These are phyloP conservation scores for Exophiala xenobiotica DNA, from an alignment of 2,329 filamentous ascomycete species.

Conservation along the genomic window DNA sequence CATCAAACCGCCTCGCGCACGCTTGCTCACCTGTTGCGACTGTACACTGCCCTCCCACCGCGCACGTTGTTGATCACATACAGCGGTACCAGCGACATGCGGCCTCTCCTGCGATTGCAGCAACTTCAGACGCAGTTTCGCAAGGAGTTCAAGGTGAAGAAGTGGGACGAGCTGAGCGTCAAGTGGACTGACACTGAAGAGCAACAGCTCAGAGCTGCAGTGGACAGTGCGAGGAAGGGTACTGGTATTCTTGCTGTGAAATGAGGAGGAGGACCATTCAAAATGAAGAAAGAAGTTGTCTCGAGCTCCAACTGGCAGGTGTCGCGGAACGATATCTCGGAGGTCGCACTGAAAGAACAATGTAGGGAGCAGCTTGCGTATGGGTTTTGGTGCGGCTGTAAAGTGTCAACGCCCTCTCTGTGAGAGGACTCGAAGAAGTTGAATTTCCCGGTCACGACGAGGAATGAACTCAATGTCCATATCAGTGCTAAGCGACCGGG, in stretches of 20 bases:
- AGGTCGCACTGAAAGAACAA: too few species aligned
- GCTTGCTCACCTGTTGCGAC: slow-evolving; percentile 49
- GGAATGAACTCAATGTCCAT: too few species aligned
- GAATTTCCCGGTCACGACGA: too few species aligned
- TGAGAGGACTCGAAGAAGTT: too few species aligned
- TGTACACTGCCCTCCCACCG: slow-evolving; percentile 57
- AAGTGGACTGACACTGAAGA: slow-evolving; percentile 66
- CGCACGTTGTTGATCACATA: slow-evolving; percentile 61
- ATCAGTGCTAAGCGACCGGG: too few species aligned
- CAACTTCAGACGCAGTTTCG: slow-evolving; percentile 56
- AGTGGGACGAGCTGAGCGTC: slow-evolving; percentile 63
- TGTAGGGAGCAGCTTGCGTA: too few species aligned
- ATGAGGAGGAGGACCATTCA: slow-evolving; percentile 35
- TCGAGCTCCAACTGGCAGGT: neutral
- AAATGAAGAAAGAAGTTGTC: too few species aligned
- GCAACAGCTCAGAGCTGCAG: slow-evolving; percentile 57
- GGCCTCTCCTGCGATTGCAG: slow-evolving; percentile 57
- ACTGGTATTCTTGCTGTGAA: slow-evolving; percentile 61
- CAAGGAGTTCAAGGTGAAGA: slow-evolving; percentile 58
- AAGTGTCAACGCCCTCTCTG: too few species aligned
- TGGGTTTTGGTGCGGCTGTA: too few species aligned
- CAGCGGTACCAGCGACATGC: slow-evolving; percentile 63
- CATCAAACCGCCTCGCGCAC: slow-evolving; percentile 53
- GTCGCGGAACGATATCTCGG: too few species aligned
- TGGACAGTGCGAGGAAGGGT: slow-evolving; percentile 56